A percentile compares a stretch with the other conserved stretches of the same genome.
phyloP scores from a whole-genome alignment of 805 yeast genomes.

The Brettanomyces anomalus region DNA sequence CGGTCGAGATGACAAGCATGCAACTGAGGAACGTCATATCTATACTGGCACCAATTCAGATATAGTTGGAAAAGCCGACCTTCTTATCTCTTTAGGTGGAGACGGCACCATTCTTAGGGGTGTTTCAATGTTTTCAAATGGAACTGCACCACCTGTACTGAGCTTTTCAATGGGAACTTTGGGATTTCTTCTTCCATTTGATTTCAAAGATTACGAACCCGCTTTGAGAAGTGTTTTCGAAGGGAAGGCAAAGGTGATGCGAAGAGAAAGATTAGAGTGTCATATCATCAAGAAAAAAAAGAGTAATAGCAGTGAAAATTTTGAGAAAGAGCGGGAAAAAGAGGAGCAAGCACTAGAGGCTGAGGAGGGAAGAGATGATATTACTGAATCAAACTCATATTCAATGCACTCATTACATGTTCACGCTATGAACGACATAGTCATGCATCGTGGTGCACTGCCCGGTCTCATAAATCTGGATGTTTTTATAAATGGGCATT shows the following conservation, averaged over 20 bases:
- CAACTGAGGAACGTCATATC: slow-evolving; percentile 17
- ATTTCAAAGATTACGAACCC: slow-evolving; percentile 48
- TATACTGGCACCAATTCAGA: slow-evolving; percentile 53
- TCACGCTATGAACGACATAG: slow-evolving; percentile 90
- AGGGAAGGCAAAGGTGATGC: slow-evolving; percentile 62
- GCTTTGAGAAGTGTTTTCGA: slow-evolving; percentile 61
- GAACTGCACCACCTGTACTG: slow-evolving; percentile 77
- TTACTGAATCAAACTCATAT: slow-evolving; percentile 10
- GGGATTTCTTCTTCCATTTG: slow-evolving; percentile 85
- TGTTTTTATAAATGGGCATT: slow-evolving; percentile 75
- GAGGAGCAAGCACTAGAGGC: not conserved
- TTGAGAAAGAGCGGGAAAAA: not conserved
- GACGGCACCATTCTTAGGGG: slow-evolving; percentile 90
- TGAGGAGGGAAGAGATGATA: slow-evolving; percentile 4
- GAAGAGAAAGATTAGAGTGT: slow-evolving; percentile 73
- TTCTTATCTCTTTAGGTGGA: slow-evolving; percentile 87
- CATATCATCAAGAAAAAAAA: slow-evolving; percentile 38
- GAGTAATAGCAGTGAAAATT: slow-evolving; percentile 1
- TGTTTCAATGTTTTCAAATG: slow-evolving; percentile 65
- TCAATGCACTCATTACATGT: slow-evolving; percentile 26
- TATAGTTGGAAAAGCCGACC: slow-evolving; percentile 60
- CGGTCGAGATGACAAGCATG: not conserved
- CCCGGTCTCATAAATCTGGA: slow-evolving; percentile 82
- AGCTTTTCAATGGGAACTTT: slow-evolving; percentile 86
- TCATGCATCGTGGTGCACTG: slow-evolving; percentile 77